phyloP scores from a whole-genome alignment of 2,329 filamentous ascomycete genomes.

The Sarocladiaceae sp. region DNA sequence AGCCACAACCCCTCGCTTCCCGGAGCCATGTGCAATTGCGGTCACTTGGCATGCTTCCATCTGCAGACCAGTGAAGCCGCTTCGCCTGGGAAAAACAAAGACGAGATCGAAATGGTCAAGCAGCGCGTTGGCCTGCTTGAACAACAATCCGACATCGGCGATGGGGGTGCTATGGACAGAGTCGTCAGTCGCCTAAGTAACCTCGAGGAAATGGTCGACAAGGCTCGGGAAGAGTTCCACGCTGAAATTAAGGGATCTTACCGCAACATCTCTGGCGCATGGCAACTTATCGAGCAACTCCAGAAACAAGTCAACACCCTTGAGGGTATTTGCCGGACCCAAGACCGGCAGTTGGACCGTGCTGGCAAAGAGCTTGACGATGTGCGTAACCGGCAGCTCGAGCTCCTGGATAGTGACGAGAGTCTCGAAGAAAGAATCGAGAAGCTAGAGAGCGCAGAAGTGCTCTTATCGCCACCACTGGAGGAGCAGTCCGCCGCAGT shows the following conservation, averaged over 20 bases:
- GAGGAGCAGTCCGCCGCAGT: slow-evolving; percentile 13
- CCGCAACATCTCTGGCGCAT: slow-evolving; percentile 49
- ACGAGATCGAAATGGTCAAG: slow-evolving; percentile 19
- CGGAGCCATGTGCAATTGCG: slow-evolving; percentile 53
- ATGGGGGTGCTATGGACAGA: slow-evolving; percentile 9
- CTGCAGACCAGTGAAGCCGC: slow-evolving; percentile 41
- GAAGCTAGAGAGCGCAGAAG: slow-evolving; percentile 30
- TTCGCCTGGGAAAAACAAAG: slow-evolving; percentile 35
- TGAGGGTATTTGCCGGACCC: slow-evolving; percentile 31
- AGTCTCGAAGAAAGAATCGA: slow-evolving; percentile 52
- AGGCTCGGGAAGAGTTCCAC: slow-evolving; percentile 44
- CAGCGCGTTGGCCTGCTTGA: slow-evolving; percentile 24
- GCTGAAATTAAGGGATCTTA: slow-evolving; percentile 52
- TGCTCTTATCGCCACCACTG: slow-evolving; percentile 19
- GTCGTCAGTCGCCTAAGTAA: slow-evolving; percentile 35
- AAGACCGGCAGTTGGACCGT: slow-evolving; percentile 34
- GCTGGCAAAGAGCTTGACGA: slow-evolving; percentile 39
- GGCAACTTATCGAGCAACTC: slow-evolving; percentile 45
- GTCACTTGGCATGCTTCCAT: slow-evolving; percentile 58
- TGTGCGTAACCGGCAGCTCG: slow-evolving; percentile 43
- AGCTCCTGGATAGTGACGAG: slow-evolving; percentile 46
- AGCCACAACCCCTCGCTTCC: slow-evolving; percentile 49
- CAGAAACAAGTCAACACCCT: slow-evolving; percentile 31
- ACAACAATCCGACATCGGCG: slow-evolving; percentile 24
- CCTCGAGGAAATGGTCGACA: slow-evolving; percentile 52